A percentile compares a stretch with the other conserved stretches of the same genome.
Evolutionary conservation across 371 early-diverging fungal species (phyloP).

Genomic region (Rhizomucor pusillus): DNA sequence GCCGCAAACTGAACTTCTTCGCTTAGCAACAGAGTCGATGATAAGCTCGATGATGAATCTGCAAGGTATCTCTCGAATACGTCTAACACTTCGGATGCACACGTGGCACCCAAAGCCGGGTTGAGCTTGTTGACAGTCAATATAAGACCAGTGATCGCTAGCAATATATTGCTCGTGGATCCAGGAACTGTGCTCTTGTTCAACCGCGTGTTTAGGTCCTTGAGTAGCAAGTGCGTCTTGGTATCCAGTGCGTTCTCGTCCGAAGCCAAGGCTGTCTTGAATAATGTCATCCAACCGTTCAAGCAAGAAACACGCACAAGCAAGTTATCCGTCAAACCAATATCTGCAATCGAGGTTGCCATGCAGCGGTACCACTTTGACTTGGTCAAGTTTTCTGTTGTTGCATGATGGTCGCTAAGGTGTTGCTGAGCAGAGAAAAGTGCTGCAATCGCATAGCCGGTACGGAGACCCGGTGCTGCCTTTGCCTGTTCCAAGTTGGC

Average conservation of each 20-base stretch:
- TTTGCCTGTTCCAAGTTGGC: slow-evolving; percentile 48
- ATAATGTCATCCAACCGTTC: slow-evolving; percentile 48
- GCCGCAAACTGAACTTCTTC: slow-evolving; percentile 65
- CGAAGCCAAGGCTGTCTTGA: slow-evolving; percentile 24
- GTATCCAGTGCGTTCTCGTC: slow-evolving; percentile 23
- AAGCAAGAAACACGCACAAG: slow-evolving; percentile 48
- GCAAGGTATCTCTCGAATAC: slow-evolving; percentile 24
- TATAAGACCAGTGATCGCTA: slow-evolving; percentile 50
- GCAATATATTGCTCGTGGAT: slow-evolving; percentile 48
- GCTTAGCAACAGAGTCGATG: slow-evolving; percentile 35
- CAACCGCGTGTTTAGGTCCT: slow-evolving; percentile 44
- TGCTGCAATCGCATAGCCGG: slow-evolving; percentile 51
- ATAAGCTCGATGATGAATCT: slow-evolving; percentile 5
- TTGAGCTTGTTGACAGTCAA: slow-evolving; percentile 12
- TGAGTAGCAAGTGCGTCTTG: slow-evolving; percentile 25
- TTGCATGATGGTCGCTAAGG: slow-evolving; percentile 2
- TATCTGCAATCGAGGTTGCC: slow-evolving; percentile 50
- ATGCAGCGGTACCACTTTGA: slow-evolving; percentile 52
- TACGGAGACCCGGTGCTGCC: slow-evolving; percentile 53
- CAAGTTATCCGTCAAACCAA: slow-evolving; percentile 53
- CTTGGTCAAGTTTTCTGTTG: slow-evolving; percentile 22
- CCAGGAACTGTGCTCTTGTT: slow-evolving; percentile 57
- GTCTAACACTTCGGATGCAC: slow-evolving; percentile 26
- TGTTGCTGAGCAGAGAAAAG: slow-evolving; percentile 18
- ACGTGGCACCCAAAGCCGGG: slow-evolving; percentile 29